A percentile compares a stretch with the other conserved stretches of the same genome.
Conservation (phyloP, 331 rosid species). For the Malus hybrid region DNA sequence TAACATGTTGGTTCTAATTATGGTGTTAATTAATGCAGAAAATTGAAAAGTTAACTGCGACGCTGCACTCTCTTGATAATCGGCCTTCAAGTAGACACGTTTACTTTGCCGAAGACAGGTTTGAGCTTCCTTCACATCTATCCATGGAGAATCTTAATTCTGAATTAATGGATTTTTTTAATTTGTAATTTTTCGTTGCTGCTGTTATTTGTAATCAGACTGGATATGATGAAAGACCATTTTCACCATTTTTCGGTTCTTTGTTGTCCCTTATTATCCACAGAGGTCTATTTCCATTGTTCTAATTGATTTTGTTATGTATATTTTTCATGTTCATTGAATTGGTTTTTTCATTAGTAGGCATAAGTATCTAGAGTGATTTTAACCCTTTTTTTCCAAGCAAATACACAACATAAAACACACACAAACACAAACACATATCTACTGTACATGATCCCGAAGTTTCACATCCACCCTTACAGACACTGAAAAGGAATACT, state of each 20-base stretch:
- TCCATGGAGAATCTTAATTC: neutral
- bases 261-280: neutral
- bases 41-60: constrained; percentile 59
- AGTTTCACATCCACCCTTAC: neutral
- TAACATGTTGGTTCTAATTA: neutral
- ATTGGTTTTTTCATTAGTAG: neutral
- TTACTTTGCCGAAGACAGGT: constrained; percentile 76
- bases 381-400: neutral
- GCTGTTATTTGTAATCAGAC: neutral
- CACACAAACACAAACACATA: no score
- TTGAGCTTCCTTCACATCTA: constrained; percentile 9
- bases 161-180: neutral
- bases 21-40: constrained; percentile 38
- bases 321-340: neutral
- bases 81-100: constrained; percentile 38
- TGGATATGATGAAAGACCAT: neutral
- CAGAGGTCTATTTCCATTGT: neutral
- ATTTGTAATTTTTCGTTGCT: neutral
- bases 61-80: constrained; percentile 48
- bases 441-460: neutral
- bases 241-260: neutral
- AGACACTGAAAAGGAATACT: neutral
- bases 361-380: neutral
- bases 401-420: neutral
- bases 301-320: neutral